These are phyloP conservation scores for Arabidopsis thaliana DNA, from an alignment of 345 rosid species.

Conservation along the genomic window DNA sequence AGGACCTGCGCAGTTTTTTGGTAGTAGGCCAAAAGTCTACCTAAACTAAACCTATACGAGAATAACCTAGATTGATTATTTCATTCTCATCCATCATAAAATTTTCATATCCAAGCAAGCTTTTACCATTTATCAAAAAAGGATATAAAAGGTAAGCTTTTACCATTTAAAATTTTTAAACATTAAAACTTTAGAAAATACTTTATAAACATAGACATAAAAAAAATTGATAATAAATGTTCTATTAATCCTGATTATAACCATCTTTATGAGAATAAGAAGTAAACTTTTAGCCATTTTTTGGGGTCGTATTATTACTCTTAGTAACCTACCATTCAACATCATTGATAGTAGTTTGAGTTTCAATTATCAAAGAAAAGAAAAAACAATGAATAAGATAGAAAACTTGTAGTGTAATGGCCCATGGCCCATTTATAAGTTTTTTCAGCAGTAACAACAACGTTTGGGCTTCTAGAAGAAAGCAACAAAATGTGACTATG, in stretches of 20 bases:
- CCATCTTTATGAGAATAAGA: no score
- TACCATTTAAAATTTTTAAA: background rate
- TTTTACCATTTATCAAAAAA: background rate
- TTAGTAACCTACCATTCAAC: no score
- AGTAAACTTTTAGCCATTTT: background rate
- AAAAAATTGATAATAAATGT: background rate
- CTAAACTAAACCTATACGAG: constrained; percentile 28
- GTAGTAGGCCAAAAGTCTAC: constrained; percentile 30
- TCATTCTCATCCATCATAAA: background rate
- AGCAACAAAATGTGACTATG: background rate
- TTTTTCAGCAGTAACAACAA: background rate
- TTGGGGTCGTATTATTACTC: no score
- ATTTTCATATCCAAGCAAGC: background rate
- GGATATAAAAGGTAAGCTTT: background rate
- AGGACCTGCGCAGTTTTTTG: constrained; percentile 19
- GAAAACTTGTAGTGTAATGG: background rate
- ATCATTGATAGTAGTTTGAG: background rate
- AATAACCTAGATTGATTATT: background rate
- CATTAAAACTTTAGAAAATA: no score
- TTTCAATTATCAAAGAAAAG: background rate
- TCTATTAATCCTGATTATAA: background rate
- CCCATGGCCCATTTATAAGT: constrained; percentile 14
- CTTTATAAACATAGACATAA: background rate
- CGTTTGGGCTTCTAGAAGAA: constrained; percentile 33
- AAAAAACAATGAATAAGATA: background rate